Base-by-base conservation (phyloP, 2,329 filamentous ascomycete species). In the Curvularia lunata region DNA sequence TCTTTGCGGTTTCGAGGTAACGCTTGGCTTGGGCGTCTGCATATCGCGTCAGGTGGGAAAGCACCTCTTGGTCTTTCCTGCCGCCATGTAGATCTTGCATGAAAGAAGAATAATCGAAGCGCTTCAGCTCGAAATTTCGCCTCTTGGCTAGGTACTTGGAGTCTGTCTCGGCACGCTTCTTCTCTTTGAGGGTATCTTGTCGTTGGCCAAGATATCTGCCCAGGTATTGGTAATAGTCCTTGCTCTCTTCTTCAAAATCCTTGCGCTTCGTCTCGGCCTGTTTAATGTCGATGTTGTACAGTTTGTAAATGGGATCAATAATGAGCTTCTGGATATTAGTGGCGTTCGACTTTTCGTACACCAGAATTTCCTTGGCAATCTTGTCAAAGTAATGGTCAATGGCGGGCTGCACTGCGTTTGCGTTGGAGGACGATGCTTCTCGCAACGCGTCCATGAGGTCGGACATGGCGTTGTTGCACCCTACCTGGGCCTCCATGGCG, bases 21-120 rank as follows among this genome's bases (percentile, higher is more conserved):
- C 86, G 88, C 69, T 86, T 89, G 16, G 95, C 91, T 73, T 99
- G 95, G 3, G 89, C 87, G 74, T 96, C 92, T 9, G 96, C 96
- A 75, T 93, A 99, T 73, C 90, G 94, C 1, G 95, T 99, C 30
- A 99, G 83, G 73, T 97, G 91, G 1, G 94, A 98, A 28, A 99
- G 79, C 4, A 99, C 91, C 75, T 99, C 95, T 72, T 98, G 95
- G 70, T 99, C 95, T 75, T 98, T 99, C 62, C 95, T 89, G n/a
- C 95, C 95, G 28, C 95, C 95, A 63, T 98, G 95, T n/a, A 99
- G 83, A 80, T 99, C 95, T 71, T 98, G 94, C 91, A 99, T 96
- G 73, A 98, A 99, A 13, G 92, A 97, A 3, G 94, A 98, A 76
- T 99, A 99, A 77, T 99, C 96, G 71, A 99, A 99, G 9, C 96